phyloP scores from a whole-genome alignment of 2,329 filamentous ascomycete species.

The Penicillium sp. region DNA sequence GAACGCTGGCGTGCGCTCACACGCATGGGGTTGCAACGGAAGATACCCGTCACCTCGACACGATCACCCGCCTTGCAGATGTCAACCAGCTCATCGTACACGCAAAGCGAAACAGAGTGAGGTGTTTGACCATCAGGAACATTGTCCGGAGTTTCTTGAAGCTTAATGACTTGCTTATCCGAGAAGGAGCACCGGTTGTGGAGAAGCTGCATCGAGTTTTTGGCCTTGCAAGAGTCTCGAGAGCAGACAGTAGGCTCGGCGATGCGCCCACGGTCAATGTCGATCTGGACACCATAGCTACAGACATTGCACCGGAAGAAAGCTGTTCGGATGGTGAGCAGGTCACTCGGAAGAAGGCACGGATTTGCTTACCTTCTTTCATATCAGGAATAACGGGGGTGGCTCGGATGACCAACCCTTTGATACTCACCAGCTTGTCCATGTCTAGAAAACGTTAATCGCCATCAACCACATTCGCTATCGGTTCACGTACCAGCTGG shows the following conservation, averaged over 20 bases:
- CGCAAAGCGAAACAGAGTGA: slow-evolving; percentile 91
- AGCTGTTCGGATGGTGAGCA: slow-evolving; percentile 44
- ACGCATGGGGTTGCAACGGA: slow-evolving; percentile 87
- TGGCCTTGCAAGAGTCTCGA: slow-evolving; percentile 69
- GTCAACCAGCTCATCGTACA: slow-evolving; percentile 95
- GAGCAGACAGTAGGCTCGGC: slow-evolving; percentile 88
- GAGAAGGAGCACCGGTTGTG: slow-evolving; percentile 93
- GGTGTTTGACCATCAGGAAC: slow-evolving; percentile 95
- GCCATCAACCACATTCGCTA: not conserved
- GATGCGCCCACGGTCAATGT: slow-evolving; percentile 93
- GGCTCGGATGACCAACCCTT: slow-evolving; percentile 90
- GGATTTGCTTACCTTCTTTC: slow-evolving; percentile 61
- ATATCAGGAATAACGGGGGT: slow-evolving; percentile 97
- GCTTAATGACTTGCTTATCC: slow-evolving; percentile 97
- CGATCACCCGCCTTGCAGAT: slow-evolving; percentile 97
- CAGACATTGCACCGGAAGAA: slow-evolving; percentile 96
- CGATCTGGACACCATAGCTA: slow-evolving; percentile 82
- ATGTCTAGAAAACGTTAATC: slow-evolving; percentile 56
- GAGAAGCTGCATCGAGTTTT: slow-evolving; percentile 96
- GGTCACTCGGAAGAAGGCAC: too few species aligned
- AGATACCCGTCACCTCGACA: slow-evolving; percentile 92
- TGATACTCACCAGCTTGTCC: slow-evolving; percentile 91
- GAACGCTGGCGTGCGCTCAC: slow-evolving; percentile 89
- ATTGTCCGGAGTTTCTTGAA: slow-evolving; percentile 93
- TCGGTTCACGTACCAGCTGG: slow-evolving; percentile 57